Percentiles rank a stretch among this genome's conserved stretches.
Evolutionary conservation across 805 yeast species (phyloP).

Genomic region (Candida loeiensis): DNA sequence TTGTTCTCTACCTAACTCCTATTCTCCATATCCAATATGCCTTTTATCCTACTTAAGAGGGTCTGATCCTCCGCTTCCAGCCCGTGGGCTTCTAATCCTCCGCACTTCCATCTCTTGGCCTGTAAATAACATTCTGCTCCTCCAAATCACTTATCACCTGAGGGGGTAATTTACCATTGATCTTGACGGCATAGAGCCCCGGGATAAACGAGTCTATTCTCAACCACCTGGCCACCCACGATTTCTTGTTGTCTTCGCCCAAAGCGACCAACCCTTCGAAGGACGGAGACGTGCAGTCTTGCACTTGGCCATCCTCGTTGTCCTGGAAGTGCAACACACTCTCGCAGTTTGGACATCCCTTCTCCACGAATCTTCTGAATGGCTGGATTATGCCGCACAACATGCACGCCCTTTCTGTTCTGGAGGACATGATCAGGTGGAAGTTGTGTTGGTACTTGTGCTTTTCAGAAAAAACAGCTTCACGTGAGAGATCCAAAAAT

Average conservation of each 20-base stretch:
- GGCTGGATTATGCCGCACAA: slow-evolving; percentile 91
- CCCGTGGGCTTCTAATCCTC: slow-evolving; percentile 42
- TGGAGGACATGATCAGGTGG: slow-evolving; percentile 39
- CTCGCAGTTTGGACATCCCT: slow-evolving; percentile 97
- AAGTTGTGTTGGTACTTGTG: slow-evolving; percentile 1
- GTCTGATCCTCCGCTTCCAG: not conserved
- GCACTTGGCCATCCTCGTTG: slow-evolving; percentile 78
- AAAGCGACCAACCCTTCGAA: slow-evolving; percentile 93
- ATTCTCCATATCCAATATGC: not conserved
- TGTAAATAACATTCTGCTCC: slow-evolving; percentile 71
- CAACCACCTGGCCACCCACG: slow-evolving; percentile 97
- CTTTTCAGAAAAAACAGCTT: slow-evolving; percentile 4
- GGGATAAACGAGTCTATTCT: slow-evolving; percentile 84
- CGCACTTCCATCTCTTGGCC: slow-evolving; percentile 93
- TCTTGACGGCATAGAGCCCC: slow-evolving; percentile 91
- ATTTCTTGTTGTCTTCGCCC: slow-evolving; percentile 69
- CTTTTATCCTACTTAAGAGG: not conserved
- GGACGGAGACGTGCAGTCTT: slow-evolving; percentile 93
- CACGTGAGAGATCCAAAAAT: slow-evolving; percentile 7
- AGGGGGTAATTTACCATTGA: slow-evolving; percentile 85
- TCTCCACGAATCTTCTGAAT: slow-evolving; percentile 62
- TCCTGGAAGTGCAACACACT: slow-evolving; percentile 71
- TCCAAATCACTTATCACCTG: slow-evolving; percentile 74
- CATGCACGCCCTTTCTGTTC: slow-evolving; percentile 93
- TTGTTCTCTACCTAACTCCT: not conserved